A percentile compares a stretch with the other conserved stretches of the same genome.
phyloP scores from a whole-genome alignment of 441 rosid species.

The Euphorbia celastroides region DNA sequence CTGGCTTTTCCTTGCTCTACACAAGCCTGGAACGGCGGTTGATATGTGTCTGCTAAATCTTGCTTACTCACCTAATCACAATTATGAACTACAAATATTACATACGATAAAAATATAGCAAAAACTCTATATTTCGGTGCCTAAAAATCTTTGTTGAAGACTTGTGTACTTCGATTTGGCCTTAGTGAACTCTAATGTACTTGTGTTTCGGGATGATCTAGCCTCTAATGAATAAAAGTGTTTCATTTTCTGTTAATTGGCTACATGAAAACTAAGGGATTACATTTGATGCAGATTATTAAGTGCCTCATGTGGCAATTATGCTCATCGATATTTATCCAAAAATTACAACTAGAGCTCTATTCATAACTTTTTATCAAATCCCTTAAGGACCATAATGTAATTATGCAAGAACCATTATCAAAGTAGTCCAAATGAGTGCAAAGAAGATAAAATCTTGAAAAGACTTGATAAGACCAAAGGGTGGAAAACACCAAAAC shows the following conservation, averaged over 20 bases:
- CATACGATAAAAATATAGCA: too few species aligned
- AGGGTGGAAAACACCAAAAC: not conserved
- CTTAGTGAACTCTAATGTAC: too few species aligned
- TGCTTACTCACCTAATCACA: constrained; percentile 56
- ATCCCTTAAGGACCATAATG: not conserved
- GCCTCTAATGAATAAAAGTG: too few species aligned
- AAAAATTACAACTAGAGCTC: not conserved
- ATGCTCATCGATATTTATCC: too few species aligned
- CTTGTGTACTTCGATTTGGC: too few species aligned
- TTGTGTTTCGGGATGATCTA: too few species aligned
- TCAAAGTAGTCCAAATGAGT: not conserved
- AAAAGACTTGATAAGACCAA: not conserved
- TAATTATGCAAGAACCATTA: not conserved
- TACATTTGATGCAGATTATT: too few species aligned
- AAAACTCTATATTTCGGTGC: too few species aligned
- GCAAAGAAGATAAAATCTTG: not conserved
- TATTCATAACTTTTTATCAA: not conserved
- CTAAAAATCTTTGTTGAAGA: too few species aligned
- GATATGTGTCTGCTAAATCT: constrained; percentile 80
- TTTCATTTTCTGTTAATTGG: too few species aligned
- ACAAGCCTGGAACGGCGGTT: constrained; percentile 80
- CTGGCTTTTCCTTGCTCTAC: constrained; percentile 82
- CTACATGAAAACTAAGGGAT: too few species aligned
- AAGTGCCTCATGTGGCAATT: too few species aligned
- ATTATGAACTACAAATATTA: not conserved